Base-by-base conservation (phyloP, 225 moss, liverwort and hornwort species). In the Lunularia cruciata region DNA sequence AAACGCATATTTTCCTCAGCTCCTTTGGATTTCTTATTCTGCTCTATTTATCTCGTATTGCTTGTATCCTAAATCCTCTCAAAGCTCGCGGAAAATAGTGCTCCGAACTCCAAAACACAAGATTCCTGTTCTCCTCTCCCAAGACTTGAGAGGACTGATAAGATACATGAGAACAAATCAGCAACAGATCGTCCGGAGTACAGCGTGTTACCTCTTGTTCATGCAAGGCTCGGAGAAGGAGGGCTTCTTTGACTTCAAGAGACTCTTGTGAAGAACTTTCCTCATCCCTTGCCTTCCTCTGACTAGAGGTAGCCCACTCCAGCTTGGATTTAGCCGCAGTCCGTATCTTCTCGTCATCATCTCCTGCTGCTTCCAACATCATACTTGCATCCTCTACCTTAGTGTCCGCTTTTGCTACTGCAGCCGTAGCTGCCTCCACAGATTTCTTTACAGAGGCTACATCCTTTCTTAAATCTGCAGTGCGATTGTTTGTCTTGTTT, bases 401-500 rank as follows among this genome's bases (percentile, higher is more conserved):
- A 28, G 75, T 58, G 68, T 93, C 86, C 7, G 91, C 88, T 82
- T 84, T 93, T 8, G 76, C 81, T 13, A 89, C 83, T 40, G 85
- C 82, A 63, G 86, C 83, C 58, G 67, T 75, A 11, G 91, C 91
- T 39, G 70, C 74, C 66, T 82, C 86, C 20, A 86, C 84, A 19
- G 79, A 72, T 31, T 98, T 93, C 75, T 87, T 82, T 16, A 87
- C 81, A 36, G 84, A 72, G 3, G 67, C 26, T 18, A 91, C 77
- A 72, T 98, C 93, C 52, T 80, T 81, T 57, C 73, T 81, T 85
- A 98, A 82, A 75, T 98, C 98, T 8, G 84, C 79, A 20, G 93
- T 98, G 7, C 91, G 90, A 37, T 98, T 89, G 34, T 98, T 98
- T 51, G 98, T 98, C 74, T 98, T 98, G 67, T 91, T 93, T 60